phyloP scores from a whole-genome alignment of 208 protist genomes.

The Jaenimonas drosophilae region DNA sequence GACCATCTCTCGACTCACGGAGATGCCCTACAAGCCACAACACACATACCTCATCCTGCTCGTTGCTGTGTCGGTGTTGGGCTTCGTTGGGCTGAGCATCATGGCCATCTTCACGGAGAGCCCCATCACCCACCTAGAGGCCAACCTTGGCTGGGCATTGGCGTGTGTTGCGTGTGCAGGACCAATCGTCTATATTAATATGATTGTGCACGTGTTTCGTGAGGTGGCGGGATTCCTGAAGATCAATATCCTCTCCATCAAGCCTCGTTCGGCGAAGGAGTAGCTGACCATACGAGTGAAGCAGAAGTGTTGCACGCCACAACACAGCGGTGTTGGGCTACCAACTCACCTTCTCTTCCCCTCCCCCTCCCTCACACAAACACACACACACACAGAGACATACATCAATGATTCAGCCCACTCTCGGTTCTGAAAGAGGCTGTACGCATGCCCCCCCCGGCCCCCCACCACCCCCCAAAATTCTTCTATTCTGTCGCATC shows the following conservation, averaged over 20 bases:
- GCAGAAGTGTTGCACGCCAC: not conserved
- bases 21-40: constrained; percentile 53
- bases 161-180: no score
- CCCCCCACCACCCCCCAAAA: no score
- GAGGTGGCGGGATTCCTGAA: constrained; percentile 36
- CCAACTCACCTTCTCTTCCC: not conserved
- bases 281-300: constrained; percentile 6
- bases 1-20: constrained; percentile 65
- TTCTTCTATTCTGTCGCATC: not conserved
- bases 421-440: no score
- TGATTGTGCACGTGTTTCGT: no score
- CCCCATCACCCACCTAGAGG: no score
- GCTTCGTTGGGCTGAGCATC: not conserved
- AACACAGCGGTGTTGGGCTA: no score
- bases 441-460: no score
- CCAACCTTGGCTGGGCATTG: no score
- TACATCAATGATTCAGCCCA: no score
- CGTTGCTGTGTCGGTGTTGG: constrained; percentile 11
- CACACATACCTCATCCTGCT: constrained; percentile 32
- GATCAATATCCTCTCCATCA: constrained; percentile 59
- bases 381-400: no score
- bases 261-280: constrained; percentile 16
- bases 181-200: no score
- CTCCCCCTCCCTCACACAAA: not conserved
- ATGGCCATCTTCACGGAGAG: no score